Percentiles rank a stretch among this genome's conserved stretches.
Evolutionary conservation across 768 basidiomycete species (phyloP).

Genomic region (Tricholoma hemisulphureum): DNA sequence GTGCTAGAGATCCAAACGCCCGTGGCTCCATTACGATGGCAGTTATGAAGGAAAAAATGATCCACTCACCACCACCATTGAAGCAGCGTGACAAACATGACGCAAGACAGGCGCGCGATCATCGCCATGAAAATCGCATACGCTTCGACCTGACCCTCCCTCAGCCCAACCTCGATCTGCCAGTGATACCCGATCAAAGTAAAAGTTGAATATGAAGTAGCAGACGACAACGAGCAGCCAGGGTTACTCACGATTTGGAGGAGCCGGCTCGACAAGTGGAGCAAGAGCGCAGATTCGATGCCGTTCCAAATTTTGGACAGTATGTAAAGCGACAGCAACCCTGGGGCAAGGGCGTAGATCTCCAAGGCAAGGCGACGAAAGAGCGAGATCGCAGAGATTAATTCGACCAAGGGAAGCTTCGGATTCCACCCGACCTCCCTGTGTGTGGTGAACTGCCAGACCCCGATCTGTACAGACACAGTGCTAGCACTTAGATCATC

Average conservation of each 20-base stretch:
- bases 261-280: conserved; percentile 23
- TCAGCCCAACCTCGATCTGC: conserved; percentile 23
- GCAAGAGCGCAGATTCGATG: conserved; percentile 22
- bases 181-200: background rate
- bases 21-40: too few species aligned
- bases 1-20: conserved; percentile 7
- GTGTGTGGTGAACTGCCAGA: conserved; percentile 16
- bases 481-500: conserved; percentile 10
- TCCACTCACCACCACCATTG: conserved; percentile 21
- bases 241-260: conserved; percentile 19
- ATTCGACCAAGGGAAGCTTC: conserved; percentile 3
- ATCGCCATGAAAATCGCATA: conserved; percentile 18
- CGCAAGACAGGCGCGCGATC: conserved; percentile 14
- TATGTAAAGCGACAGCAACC: conserved; percentile 20
- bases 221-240: background rate
- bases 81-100: conserved; percentile 17
- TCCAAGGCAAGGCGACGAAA: conserved; percentile 22
- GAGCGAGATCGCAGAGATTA: conserved; percentile 14
- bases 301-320: conserved; percentile 24
- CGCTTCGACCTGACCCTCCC: conserved; percentile 15
- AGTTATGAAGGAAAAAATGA: too few species aligned
- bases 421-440: conserved; percentile 8
- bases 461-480: conserved; percentile 19
- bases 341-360: conserved; percentile 19
- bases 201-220: background rate